Evolutionary conservation across 352 stramenopile genomes (phyloP).

Genomic region (Globisporangium irregulare): DNA sequence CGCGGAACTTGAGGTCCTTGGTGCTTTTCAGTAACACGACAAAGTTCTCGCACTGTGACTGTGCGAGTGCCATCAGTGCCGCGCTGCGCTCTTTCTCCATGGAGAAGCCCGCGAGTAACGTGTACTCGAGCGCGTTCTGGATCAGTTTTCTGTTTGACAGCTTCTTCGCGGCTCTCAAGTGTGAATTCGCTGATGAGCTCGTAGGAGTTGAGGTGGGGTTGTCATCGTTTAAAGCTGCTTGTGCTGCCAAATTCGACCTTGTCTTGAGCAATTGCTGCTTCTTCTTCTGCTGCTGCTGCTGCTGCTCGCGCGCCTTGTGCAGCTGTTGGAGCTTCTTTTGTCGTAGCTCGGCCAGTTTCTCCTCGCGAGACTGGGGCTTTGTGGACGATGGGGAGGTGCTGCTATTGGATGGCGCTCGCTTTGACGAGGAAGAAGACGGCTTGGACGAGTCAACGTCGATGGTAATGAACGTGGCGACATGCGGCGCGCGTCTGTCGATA

Average conservation of each 20-base stretch:
- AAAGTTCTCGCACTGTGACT: constrained; percentile 64
- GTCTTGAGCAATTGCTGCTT: neutral
- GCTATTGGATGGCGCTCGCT: neutral
- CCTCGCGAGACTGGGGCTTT: neutral
- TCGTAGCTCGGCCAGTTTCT: constrained; percentile 41
- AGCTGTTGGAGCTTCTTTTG: constrained; percentile 67
- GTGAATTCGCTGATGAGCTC: neutral
- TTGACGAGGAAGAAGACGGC: neutral
- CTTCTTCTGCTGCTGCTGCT: constrained; percentile 25
- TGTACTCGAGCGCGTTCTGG: constrained; percentile 82
- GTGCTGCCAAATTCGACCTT: neutral
- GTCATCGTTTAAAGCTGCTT: neutral
- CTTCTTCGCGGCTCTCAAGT: constrained; percentile 24
- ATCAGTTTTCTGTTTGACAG: constrained; percentile 70
- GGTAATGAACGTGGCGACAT: constrained; percentile 23
- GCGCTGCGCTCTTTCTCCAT: constrained; percentile 52
- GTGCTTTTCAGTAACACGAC: constrained; percentile 72
- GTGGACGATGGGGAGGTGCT: neutral
- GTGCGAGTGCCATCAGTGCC: constrained; percentile 37
- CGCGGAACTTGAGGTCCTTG: constrained; percentile 73
- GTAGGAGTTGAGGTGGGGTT: neutral
- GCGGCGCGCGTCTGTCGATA: neutral
- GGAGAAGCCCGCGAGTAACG: constrained; percentile 57
- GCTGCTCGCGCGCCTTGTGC: constrained; percentile 37
- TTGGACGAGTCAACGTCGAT: constrained; percentile 11